These are phyloP conservation scores for Metarhizium robertsii DNA, from an alignment of 2,329 filamentous ascomycete genomes.

Conservation along the genomic window DNA sequence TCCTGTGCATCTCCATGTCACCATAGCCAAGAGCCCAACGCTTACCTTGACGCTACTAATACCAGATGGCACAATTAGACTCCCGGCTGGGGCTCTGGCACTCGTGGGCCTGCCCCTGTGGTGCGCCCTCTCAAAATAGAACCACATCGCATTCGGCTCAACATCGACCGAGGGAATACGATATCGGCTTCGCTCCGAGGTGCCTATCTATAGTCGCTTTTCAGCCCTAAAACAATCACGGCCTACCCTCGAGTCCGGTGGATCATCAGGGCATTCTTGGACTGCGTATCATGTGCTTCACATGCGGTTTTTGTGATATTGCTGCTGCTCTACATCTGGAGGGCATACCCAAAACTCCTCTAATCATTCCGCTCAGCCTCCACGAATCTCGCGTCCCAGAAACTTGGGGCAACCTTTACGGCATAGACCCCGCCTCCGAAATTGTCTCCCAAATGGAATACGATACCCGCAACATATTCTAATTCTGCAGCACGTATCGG, in stretches of 20 bases:
- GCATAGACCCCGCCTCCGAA: neutral
- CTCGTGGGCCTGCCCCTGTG: neutral
- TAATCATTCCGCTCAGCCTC: neutral
- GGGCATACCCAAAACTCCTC: neutral
- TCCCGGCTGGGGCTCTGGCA: too few species aligned
- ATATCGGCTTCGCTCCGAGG: neutral
- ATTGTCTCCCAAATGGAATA: neutral
- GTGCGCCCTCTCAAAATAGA: neutral
- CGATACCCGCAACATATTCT: conserved; percentile 6
- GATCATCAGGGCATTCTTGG: neutral
- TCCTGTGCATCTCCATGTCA: neutral
- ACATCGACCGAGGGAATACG: neutral
- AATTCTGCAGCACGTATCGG: conserved; percentile 36
- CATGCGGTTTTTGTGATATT: too few species aligned
- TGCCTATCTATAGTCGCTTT: too few species aligned
- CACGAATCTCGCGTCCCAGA: neutral
- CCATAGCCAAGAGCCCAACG: neutral
- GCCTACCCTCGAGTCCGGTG: neutral
- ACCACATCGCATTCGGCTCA: neutral
- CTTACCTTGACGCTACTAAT: neutral
- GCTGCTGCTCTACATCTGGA: neutral
- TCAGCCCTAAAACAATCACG: neutral
- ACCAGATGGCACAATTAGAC: neutral
- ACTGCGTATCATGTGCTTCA: too few species aligned
- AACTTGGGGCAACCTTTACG: too few species aligned